Evolutionary conservation across 2,329 filamentous ascomycete species (phyloP).

Genomic region (Lomentospora prolificans): DNA sequence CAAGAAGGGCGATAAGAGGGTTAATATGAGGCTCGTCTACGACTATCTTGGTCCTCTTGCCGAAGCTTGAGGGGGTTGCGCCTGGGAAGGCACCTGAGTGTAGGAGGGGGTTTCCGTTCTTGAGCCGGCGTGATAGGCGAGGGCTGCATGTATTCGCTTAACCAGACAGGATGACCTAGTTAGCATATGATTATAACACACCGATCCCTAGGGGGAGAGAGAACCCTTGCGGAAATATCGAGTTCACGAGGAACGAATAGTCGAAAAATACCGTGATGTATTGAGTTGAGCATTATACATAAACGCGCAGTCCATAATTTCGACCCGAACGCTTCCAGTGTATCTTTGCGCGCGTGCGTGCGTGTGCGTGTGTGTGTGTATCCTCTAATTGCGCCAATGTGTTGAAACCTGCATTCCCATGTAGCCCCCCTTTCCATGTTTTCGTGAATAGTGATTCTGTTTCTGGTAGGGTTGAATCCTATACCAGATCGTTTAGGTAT

Average conservation of each 20-base stretch:
- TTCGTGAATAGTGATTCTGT: background rate
- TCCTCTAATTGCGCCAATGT: background rate
- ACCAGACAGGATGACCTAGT: background rate
- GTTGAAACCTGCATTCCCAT: background rate
- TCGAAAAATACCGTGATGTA: background rate
- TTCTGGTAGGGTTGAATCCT: background rate
- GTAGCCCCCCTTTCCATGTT: background rate
- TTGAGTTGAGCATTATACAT: background rate
- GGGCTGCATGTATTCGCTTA: background rate
- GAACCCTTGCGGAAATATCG: too few relatives aligned
- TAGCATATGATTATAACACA: background rate
- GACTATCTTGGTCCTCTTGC: constrained; percentile 29
- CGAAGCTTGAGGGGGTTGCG: background rate
- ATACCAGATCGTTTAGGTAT: background rate
- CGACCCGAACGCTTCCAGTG: background rate
- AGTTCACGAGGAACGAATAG: background rate
- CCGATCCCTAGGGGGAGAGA: too few relatives aligned
- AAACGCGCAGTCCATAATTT: background rate
- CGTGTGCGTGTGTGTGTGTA: background rate
- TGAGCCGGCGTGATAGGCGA: too few relatives aligned
- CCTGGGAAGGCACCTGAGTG: background rate
- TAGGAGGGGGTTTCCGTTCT: background rate
- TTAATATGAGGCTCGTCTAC: constrained; percentile 45
- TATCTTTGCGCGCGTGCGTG: background rate
- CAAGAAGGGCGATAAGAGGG: constrained; percentile 38